Evolutionary conservation across 78 protist species (phyloP).

Genomic region (Creolimax fragrantissima): DNA sequence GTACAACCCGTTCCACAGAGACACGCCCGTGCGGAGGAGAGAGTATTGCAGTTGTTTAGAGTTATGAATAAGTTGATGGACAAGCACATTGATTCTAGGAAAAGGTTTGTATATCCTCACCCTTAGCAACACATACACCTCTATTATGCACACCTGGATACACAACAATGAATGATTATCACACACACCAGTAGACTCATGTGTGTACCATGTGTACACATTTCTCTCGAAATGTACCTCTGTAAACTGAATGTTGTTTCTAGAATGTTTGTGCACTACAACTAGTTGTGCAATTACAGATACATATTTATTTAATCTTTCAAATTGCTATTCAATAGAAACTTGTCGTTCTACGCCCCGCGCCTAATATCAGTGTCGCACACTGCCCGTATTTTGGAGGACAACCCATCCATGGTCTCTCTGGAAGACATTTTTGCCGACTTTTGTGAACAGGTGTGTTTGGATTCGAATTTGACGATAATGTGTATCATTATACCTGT

Average conservation of each 20-base stretch:
- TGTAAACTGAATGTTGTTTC: too few relatives aligned
- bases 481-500: neutral
- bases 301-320: too few relatives aligned
- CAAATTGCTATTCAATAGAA: too few relatives aligned
- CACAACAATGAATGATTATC: neutral
- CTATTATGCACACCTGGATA: neutral
- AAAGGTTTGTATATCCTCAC: neutral
- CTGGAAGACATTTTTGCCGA: constrained; percentile 1
- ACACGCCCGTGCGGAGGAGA: neutral
- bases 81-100: neutral
- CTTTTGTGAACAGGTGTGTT: neutral
- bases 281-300: too few relatives aligned
- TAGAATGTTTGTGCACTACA: too few relatives aligned
- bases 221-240: too few relatives aligned
- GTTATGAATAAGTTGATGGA: neutral
- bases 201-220: too few relatives aligned
- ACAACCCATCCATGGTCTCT: constrained; percentile 8
- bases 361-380: neutral
- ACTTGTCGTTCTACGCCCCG: neutral
- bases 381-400: neutral
- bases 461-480: neutral
- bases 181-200: neutral
- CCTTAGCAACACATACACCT: neutral
- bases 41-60: neutral
- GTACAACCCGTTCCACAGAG: neutral